Percentiles rank a stretch among this genome's conserved stretches.
Evolutionary conservation across 1,139 yeast genomes (phyloP).

Genomic region (Taiozyma sp.): DNA sequence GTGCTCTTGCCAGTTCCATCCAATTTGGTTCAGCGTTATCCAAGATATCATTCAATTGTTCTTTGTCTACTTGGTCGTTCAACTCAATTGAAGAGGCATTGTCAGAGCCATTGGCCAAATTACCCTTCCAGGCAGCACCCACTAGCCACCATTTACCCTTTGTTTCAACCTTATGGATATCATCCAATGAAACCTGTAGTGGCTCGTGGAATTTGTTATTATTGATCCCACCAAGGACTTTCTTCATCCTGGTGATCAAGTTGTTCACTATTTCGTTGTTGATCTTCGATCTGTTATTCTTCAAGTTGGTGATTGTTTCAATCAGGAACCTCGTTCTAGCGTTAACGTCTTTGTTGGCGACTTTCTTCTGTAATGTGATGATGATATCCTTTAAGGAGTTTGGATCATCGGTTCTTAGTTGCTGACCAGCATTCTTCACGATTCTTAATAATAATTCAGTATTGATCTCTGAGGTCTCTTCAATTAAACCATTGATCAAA

Average conservation of each 20-base stretch:
- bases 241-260: conserved; percentile 57
- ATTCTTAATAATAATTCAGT: conserved; percentile 75
- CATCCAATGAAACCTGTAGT: conserved; percentile 76
- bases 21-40: conserved; percentile 57
- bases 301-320: conserved; percentile 79
- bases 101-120: conserved; percentile 27
- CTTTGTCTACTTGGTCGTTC: conserved; percentile 25
- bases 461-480: conserved; percentile 57
- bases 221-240: conserved; percentile 48
- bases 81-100: conserved; percentile 9
- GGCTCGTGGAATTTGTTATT: conserved; percentile 58
- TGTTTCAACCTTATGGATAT: conserved; percentile 67
- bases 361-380: conserved; percentile 44
- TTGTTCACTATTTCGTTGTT: conserved; percentile 42
- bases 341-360: conserved; percentile 36
- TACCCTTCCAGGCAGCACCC: conserved; percentile 95
- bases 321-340: conserved; percentile 78
- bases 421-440: conserved; percentile 72
- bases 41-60: conserved; percentile 23
- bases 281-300: conserved; percentile 63
- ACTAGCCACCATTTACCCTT: conserved; percentile 99
- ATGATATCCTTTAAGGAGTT: conserved; percentile 78
- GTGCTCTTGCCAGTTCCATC: conserved; percentile 78
- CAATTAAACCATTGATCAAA: conserved; percentile 51
- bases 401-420: conserved; percentile 88